Base-by-base conservation (phyloP, 179 eudicot genomes). In the Spinacia oleracea region DNA sequence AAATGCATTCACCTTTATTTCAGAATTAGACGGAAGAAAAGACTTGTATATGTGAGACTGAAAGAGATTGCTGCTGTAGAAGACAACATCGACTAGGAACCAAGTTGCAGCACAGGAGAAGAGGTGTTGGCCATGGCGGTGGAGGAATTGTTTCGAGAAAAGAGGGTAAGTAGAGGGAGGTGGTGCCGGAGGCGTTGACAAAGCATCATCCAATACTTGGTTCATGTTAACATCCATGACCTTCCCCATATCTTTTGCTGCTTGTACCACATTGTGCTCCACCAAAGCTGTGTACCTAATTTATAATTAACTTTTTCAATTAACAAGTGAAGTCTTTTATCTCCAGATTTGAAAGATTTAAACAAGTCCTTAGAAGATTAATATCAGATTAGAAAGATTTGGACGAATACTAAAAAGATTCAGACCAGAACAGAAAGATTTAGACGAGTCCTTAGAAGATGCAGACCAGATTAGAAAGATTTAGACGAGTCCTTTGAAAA, bases 241-340 rank as follows among this genome's bases (percentile, higher is more conserved):
- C 73, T 86, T 89, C 83, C 83, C 85, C 92, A 91, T 91, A 82
- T 89, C 91, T 80, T 76, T 89, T 21, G 87, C 83, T 77, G 96
- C 96, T 72, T 90, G 93, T 32, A 79, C 23, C 6, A 83, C 89
- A 74, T 91, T 86, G 72, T 63, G 80, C 87, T 87, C 91, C 79
- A 91, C 93, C 70, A 91, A 82, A 21, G 93, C 93, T 21, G 93
- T 89, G 73, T 83, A 88, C 81, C 93, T 89, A 53, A 48, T 20
- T 32, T 3, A 65, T 14, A 31, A 31, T 51, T 67, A 67, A 15
- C 23, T 16, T 66, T 32, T 16, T 66, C 70, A 32, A 55, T 55
- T 0, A 55, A 55, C 1, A 55, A 12, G 50, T 45, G 50, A 45
- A 45, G 10, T 45, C 50, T 45, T 45, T 35, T 35, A 35, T 35